Percentiles rank a stretch among this genome's conserved stretches.
phyloP scores from a whole-genome alignment of 345 rosid genomes.

The Luvunga scandens region DNA sequence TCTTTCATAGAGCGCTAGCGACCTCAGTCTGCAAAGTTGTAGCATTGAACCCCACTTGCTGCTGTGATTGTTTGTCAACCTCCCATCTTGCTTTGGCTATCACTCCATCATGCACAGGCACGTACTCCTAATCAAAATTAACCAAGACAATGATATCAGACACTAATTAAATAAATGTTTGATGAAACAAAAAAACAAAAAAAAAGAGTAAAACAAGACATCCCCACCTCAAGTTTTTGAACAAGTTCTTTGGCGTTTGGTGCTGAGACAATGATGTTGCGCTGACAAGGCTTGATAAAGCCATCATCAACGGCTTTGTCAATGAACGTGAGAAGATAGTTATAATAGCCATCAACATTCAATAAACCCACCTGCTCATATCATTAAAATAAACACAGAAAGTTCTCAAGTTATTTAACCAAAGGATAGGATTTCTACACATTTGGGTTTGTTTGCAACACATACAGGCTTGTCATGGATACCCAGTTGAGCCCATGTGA shows the following conservation, averaged over 20 bases:
- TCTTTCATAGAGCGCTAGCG: constrained; percentile 36
- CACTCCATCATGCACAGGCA: constrained; percentile 76
- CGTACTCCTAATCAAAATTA: constrained; percentile 58
- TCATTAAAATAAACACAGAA: not conserved
- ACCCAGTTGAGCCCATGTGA: constrained; percentile 95
- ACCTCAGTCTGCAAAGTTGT: constrained; percentile 50
- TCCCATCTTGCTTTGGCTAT: constrained; percentile 82
- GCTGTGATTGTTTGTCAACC: constrained; percentile 38
- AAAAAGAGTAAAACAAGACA: not conserved
- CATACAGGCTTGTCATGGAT: constrained; percentile 96
- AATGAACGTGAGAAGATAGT: constrained; percentile 72
- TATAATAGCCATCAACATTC: constrained; percentile 92
- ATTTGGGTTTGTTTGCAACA: not conserved
- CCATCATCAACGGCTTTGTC: constrained; percentile 99
- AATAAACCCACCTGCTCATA: constrained; percentile 83
- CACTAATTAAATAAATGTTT: not conserved
- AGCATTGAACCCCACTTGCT: constrained; percentile 45
- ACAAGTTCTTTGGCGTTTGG: constrained; percentile 85
- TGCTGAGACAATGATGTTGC: constrained; percentile 89
- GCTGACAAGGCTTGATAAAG: constrained; percentile 81
- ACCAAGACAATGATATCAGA: not conserved
- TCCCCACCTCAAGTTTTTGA: constrained; percentile 86
- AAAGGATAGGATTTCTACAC: not conserved
- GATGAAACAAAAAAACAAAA: not conserved
- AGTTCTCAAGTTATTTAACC: not conserved